Evolutionary conservation across 2,329 filamentous ascomycete genomes (phyloP).

Genomic region (Biscogniauxia marginata): DNA sequence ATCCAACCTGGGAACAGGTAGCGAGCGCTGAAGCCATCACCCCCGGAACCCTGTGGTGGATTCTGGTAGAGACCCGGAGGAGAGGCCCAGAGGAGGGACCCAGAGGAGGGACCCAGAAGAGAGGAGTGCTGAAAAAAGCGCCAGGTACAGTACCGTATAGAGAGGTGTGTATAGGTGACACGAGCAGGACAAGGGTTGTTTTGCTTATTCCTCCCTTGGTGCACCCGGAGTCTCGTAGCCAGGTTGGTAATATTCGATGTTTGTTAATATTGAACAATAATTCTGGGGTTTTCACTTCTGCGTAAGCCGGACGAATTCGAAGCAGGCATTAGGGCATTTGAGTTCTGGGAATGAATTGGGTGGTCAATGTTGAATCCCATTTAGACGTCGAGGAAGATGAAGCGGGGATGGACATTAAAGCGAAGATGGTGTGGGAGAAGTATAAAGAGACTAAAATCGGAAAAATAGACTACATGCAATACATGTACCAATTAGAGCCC

Average conservation of each 20-base stretch:
- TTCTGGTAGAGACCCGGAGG: not conserved
- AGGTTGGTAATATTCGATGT: not conserved
- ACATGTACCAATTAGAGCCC: no score
- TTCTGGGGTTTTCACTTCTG: no score
- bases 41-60: not conserved
- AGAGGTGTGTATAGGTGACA: not conserved
- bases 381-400: constrained; percentile 4
- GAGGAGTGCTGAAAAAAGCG: not conserved
- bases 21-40: not conserved
- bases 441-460: not conserved
- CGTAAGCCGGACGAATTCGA: not conserved
- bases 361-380: constrained; percentile 4
- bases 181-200: not conserved
- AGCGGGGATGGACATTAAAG: constrained; percentile 9
- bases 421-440: not conserved
- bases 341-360: constrained; percentile 5
- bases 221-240: not conserved
- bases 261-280: not conserved
- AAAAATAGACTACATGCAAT: no score
- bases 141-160: not conserved
- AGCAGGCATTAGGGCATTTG: not conserved
- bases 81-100: no score
- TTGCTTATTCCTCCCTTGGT: not conserved
- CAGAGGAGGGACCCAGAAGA: no score
- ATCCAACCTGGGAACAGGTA: not conserved